A percentile compares a stretch with the other conserved stretches of the same genome.
These are phyloP conservation scores for Trichoderma atroviride DNA, from an alignment of 2,329 filamentous ascomycete species.

Conservation along the genomic window DNA sequence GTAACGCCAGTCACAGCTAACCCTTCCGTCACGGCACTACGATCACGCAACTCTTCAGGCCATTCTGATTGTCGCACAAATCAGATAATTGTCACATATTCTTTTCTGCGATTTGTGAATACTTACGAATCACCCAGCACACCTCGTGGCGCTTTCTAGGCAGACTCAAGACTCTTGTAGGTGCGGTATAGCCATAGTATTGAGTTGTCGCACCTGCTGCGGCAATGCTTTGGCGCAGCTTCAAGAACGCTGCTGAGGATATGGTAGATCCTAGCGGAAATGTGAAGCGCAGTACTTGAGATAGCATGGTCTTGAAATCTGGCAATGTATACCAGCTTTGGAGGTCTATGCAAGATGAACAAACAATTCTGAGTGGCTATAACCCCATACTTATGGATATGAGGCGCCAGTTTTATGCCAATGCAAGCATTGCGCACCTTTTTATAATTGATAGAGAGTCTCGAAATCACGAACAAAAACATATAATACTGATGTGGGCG, in stretches of 20 bases:
- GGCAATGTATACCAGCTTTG: neutral
- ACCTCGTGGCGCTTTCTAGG: constrained; percentile 29
- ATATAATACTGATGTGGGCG: neutral
- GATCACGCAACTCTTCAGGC: constrained; percentile 13
- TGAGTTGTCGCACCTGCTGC: constrained; percentile 28
- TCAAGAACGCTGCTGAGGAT: constrained; percentile 27
- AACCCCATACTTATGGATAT: neutral
- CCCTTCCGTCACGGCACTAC: neutral
- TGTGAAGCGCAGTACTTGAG: constrained; percentile 31
- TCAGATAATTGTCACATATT: neutral
- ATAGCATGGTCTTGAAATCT: constrained; percentile 20
- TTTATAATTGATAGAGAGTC: neutral
- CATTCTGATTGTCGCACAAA: constrained; percentile 17
- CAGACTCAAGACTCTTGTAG: constrained; percentile 8
- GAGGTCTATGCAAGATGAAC: neutral
- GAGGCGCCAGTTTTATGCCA: neutral
- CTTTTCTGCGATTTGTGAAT: neutral
- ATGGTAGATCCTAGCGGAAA: constrained; percentile 24
- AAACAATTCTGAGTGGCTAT: neutral
- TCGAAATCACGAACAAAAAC: neutral
- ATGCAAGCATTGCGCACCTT: neutral
- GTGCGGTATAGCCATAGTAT: constrained; percentile 30
- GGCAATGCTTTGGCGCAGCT: constrained; percentile 26
- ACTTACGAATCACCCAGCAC: constrained; percentile 31
- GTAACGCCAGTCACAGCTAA: neutral